Base-by-base conservation (phyloP, 352 stramenopile genomes). In the Phytopythium cucurbitacearum region DNA sequence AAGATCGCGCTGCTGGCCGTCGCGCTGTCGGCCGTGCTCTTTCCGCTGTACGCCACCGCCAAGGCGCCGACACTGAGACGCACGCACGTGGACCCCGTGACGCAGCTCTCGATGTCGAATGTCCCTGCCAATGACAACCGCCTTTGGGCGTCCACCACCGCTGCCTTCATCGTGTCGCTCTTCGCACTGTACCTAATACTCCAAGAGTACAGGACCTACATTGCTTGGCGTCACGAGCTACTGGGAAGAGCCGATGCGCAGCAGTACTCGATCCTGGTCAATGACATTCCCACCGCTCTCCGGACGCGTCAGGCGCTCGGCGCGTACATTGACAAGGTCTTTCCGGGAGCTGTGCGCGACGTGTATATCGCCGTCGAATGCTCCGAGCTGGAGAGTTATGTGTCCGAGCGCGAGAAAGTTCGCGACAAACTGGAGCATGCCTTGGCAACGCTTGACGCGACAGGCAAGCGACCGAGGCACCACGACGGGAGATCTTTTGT, bases 361-460 rank as follows among this genome's bases (percentile, higher is more conserved):
- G 83, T 89, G 40, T 87, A 89, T 50, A 72, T 93, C 33, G 74
- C 77, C 5, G 51, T 91, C 32, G 83, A 93, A 61, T 91, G 83
- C 57, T 56, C 61, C 1, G 69, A 67, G 11, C 48, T 93, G 10
- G 74, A 90, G 37, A 57, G 65, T 3, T 57, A 86, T 32, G 75
- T 90, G 2, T 62, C 60, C 5, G 68, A 79, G 57, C 80, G 80
- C 11, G 66, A 88, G 40, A 57, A 65, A 16, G 59, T 62, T 10
- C 80, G 77, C 9, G 64, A 71, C 7, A 47, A 45, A 9, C 56
- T 93, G 28, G 78, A 91, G 47, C 79, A 86, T 34, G 67, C 64
- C 7, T 54, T 91, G 34, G 80, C 68, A 0, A 51, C 67, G 41
- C 76, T 52, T 36, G 76, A 87, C n/a, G 67, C 56, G 15, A 66